phyloP scores from a whole-genome alignment of 225 moss, liverwort and hornwort genomes.

The Bryum argenteum region DNA sequence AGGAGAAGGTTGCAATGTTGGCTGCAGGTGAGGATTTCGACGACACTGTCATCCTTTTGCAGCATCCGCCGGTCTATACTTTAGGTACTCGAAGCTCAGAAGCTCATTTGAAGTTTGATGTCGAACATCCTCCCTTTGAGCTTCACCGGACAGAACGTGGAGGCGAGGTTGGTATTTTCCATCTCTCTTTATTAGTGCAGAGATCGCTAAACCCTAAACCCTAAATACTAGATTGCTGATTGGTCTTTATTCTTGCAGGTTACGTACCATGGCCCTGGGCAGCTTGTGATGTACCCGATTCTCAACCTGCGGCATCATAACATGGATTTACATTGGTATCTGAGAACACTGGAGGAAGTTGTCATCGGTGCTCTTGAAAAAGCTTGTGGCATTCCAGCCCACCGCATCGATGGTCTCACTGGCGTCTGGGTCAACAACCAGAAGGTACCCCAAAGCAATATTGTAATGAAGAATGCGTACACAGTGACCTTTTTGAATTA shows the following conservation, averaged over 20 bases:
- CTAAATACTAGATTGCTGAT: too few relatives aligned
- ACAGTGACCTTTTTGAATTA: neutral
- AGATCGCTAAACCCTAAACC: too few relatives aligned
- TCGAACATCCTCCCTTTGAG: conserved; percentile 43
- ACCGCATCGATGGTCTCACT: conserved; percentile 75
- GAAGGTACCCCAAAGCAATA: conserved; percentile 26
- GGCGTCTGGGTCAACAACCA: conserved; percentile 83
- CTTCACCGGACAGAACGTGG: conserved; percentile 84
- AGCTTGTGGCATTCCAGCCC: conserved; percentile 63
- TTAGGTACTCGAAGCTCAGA: conserved; percentile 50
- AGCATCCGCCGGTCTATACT: conserved; percentile 48
- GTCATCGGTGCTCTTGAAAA: conserved; percentile 69
- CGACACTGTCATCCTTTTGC: conserved; percentile 42
- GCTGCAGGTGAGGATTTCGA: conserved; percentile 39
- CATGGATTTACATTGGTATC: conserved; percentile 88
- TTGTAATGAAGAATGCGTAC: neutral
- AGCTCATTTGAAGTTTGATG: conserved; percentile 52
- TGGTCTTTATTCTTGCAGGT: conserved; percentile 27
- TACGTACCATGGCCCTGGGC: conserved; percentile 90
- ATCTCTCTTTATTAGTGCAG: neutral
- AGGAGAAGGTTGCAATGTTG: conserved; percentile 41
- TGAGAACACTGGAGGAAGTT: conserved; percentile 81
- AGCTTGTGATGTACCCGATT: conserved; percentile 90
- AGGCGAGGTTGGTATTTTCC: conserved; percentile 59
- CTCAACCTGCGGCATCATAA: conserved; percentile 68